phyloP scores from a whole-genome alignment of 139 green algal genomes.

The Yamagishiella unicocca region DNA sequence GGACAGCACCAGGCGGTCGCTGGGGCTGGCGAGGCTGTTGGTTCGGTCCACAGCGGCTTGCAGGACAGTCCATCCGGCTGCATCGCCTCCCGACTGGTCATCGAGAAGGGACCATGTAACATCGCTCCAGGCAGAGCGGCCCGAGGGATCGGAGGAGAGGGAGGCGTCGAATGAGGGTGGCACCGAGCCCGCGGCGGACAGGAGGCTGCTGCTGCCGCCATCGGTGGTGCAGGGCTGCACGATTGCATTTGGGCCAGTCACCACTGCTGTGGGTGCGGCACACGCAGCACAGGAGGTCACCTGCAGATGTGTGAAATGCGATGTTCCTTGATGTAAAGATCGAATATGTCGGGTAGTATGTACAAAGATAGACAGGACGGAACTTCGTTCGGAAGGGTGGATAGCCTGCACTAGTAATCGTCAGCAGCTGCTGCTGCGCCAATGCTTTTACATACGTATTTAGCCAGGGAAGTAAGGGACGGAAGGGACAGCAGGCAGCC shows the following conservation, averaged over 20 bases:
- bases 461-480: too few species aligned
- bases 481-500: too few species aligned
- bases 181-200: background rate
- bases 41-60: background rate
- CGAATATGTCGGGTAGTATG: too few species aligned
- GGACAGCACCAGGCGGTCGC: background rate
- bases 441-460: too few species aligned
- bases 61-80: background rate
- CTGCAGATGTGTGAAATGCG: too few species aligned
- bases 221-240: background rate
- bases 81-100: too few species aligned
- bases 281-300: background rate
- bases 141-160: constrained; percentile 11
- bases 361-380: too few species aligned
- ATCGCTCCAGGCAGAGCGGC: background rate
- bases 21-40: background rate
- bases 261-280: background rate
- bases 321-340: too few species aligned
- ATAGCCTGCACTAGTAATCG: too few species aligned
- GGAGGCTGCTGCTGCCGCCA: background rate
- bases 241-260: background rate
- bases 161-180: constrained; percentile 31
- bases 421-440: too few species aligned
- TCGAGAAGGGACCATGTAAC: background rate
- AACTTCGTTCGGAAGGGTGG: too few species aligned